Base-by-base conservation (phyloP, 306 rosid species). In the Corylus americana region DNA sequence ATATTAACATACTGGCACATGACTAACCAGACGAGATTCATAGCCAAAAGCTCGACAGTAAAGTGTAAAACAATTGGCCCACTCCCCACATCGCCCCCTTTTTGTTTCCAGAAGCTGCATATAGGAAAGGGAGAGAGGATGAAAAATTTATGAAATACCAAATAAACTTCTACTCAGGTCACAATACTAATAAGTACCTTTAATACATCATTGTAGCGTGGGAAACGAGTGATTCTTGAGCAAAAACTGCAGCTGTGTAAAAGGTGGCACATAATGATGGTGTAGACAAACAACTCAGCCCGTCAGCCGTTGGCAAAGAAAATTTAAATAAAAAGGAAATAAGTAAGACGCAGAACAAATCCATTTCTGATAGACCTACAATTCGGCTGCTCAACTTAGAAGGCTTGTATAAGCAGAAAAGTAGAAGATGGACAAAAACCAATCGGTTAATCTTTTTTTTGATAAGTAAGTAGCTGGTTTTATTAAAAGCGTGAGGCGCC, bases 31-130 rank as follows among this genome's bases (percentile, higher is more conserved):
- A 54, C 97, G 97, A 57, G 97, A 92, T 59, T 90, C 97, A 83
- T 85, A 94, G 84, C 98, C 98, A 80, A 92, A 94, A 84, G 92
- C 91, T 79, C 95, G 97, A 82, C 98, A 94, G 63, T 92, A 94
- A 73, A 90, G 90, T 0, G 95, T 94, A 85, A 94, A 94, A 90
- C 98, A 94, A 79, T 94, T 92, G 80, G 98, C 97, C 98, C 98
- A 92, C 85, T 94, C 98, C 74, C 97, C 97, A 71, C 98, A 94
- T 44, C 97, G 98, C 44, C 98, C 98, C 75, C 83, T 87, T 86
- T 95, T 91, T 74, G 98, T 94, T 88, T 92, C 97, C 89, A 92
- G 67, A 83, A 94, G 93, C 98, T 94, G 87, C 86, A 90, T 57
- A 72, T 63, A 67, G 68, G 78, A 74, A 42, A 70, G 74, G 35